Evolutionary conservation across 202 grass and related monocot species (phyloP).

Genomic region (Carex arenaria): DNA sequence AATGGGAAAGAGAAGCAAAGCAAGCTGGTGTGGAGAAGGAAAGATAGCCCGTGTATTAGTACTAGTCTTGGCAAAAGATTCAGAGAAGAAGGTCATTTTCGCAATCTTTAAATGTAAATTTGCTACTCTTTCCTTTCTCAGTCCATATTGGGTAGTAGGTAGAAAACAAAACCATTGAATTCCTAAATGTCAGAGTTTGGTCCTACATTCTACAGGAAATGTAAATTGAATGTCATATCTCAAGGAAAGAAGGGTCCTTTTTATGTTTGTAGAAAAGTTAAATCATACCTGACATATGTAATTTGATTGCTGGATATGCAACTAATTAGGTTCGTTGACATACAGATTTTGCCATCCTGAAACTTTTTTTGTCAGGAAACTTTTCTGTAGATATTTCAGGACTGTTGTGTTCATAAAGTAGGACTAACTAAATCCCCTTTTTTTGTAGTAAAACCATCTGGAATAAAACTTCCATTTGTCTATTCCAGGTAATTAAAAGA

Average conservation of each 20-base stretch:
- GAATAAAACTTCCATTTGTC: too few relatives aligned
- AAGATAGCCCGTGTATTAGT: slow-evolving; percentile 52
- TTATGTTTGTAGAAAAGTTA: background rate
- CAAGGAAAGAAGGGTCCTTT: background rate
- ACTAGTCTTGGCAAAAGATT: slow-evolving; percentile 58
- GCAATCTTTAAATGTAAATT: slow-evolving; percentile 9
- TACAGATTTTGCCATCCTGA: background rate
- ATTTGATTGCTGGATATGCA: background rate
- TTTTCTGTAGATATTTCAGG: background rate
- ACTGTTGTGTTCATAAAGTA: background rate
- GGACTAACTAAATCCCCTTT: too few relatives aligned
- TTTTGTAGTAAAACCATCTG: background rate
- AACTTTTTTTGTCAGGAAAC: background rate
- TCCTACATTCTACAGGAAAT: background rate
- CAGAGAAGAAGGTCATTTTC: slow-evolving; percentile 37
- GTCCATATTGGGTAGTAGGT: slow-evolving; percentile 4
- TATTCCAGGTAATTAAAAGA: too few relatives aligned
- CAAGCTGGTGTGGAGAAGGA: slow-evolving; percentile 77
- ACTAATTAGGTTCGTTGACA: background rate
- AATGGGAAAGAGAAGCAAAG: slow-evolving; percentile 89
- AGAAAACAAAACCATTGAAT: background rate
- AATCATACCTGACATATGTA: background rate
- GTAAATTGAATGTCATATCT: background rate
- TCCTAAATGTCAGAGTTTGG: background rate
- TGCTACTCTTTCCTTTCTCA: background rate